Evolutionary conservation across 345 rosid species (phyloP), one percentile per base, ranked within the genome.

Genomic region (Murraya koenigii): DNA sequence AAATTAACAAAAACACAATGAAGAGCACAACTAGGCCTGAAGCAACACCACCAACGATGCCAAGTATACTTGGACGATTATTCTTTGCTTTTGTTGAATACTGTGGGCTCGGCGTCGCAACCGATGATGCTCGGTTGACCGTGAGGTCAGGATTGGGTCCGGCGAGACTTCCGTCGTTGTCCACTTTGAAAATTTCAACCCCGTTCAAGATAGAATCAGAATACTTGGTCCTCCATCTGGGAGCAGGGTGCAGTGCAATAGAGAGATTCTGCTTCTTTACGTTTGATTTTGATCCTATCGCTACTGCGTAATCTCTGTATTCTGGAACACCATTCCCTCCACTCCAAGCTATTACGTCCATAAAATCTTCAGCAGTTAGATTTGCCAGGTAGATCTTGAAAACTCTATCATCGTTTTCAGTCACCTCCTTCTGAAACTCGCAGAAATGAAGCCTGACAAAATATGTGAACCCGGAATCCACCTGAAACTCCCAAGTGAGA

Each of bases 171-270:
- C 71, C 2, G 0, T 1, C 0, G 9, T 23, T 79, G 68, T 82
- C 84, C 72, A 85, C 66, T 78, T 85, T 86, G 76, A 89, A 86
- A 59, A 89, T 86, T 79, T 89, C 93, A 63, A 85, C 20, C 0
- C 93, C 91, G 20, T 89, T 88, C 82, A 89, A 63, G n/a, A 87
- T 86, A 0, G 88, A 87, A 44, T 86, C 84, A 1, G 87, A 77
- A 25, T 66, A 76, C 0, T 1, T 20, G 1, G 80, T 49, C 3
- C 0, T 25, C 66, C 41, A 60, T 67, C 28, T 14, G 5, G 59
- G 35, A 15, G 23, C 17, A 10, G 87, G 78, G 5, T 82, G 81
- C 63, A 83, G 20, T 11, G 35, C 63, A 15, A 86, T 9, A 66
- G 87, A 77, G 71, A 88, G n/a, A 78, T 76, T 80, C 75, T 78